Conservation (phyloP, 108 stramenopile genomes). For the Stephanodiscus minutulus region DNA sequence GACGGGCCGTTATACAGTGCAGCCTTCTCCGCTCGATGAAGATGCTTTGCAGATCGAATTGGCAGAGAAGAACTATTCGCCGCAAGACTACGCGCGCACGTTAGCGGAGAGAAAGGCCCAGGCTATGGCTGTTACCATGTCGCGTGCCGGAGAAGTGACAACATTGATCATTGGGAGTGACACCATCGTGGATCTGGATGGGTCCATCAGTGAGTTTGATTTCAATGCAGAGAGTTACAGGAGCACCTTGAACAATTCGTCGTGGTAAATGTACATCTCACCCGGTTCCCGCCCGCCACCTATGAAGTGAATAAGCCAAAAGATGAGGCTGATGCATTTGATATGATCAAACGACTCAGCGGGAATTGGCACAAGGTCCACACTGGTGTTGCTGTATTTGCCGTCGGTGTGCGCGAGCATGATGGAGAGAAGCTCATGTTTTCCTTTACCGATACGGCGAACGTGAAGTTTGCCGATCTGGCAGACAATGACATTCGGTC, state of each 20-base stretch:
- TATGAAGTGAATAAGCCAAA: conserved; percentile 85
- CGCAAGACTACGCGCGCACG: conserved; percentile 61
- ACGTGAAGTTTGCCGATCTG: conserved; percentile 77
- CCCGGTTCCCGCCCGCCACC: background rate
- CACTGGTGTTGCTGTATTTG: conserved; percentile 85
- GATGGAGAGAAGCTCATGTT: conserved; percentile 39
- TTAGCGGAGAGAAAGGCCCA: conserved; percentile 76
- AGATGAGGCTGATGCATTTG: conserved; percentile 64
- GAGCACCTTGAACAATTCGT: background rate
- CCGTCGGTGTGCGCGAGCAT: conserved; percentile 17
- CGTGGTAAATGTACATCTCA: background rate
- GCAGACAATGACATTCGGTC: conserved; percentile 65
- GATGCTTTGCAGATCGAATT: conserved; percentile 58
- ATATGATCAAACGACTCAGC: conserved; percentile 74
- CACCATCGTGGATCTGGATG: conserved; percentile 78
- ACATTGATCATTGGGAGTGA: conserved; percentile 75
- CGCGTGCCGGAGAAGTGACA: conserved; percentile 17
- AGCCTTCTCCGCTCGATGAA: conserved; percentile 77
- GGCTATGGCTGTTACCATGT: conserved; percentile 51
- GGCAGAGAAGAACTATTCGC: conserved; percentile 30
- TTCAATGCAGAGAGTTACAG: background rate
- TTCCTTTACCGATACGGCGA: conserved; percentile 81
- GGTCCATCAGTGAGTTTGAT: conserved; percentile 38
- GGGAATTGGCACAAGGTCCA: conserved; percentile 89
- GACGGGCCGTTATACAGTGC: conserved; percentile 46